These are phyloP conservation scores for Neurospora terricola DNA, from an alignment of 495 filamentous ascomycete species.

Conservation along the genomic window DNA sequence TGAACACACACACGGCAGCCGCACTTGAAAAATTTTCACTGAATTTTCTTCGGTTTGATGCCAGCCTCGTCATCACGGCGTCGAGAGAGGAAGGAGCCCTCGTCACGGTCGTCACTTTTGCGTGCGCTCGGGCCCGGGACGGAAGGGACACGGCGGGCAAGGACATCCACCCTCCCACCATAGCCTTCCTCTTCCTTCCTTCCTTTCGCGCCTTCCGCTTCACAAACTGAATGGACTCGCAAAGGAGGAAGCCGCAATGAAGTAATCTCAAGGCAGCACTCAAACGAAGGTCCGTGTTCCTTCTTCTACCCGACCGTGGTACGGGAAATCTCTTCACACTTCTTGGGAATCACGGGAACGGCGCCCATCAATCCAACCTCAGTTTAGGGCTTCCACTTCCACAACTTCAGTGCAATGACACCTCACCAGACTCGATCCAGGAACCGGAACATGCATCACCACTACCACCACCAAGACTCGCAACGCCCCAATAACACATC, in stretches of 20 bases:
- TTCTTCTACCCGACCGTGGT: neutral
- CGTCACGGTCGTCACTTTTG: neutral
- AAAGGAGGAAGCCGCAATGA: neutral
- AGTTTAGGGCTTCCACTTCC: neutral
- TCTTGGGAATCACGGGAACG: neutral
- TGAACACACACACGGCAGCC: neutral
- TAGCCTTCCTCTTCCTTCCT: neutral
- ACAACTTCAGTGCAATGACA: neutral
- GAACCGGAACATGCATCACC: neutral
- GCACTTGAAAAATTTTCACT: neutral
- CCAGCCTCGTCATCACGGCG: neutral
- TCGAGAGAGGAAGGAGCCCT: neutral
- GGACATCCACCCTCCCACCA: neutral
- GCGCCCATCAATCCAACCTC: neutral
- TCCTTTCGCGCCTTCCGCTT: neutral
- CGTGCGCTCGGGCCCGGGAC: neutral
- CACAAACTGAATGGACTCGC: neutral
- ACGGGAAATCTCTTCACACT: neutral
- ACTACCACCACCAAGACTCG: neutral
- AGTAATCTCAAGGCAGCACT: neutral
- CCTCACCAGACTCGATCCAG: neutral
- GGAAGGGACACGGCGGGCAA: conserved; percentile 6
- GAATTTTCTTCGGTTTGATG: neutral
- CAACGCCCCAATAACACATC: neutral
- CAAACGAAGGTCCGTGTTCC: neutral